Percentiles rank a stretch among this genome's conserved stretches.
Conservation (phyloP, 495 filamentous ascomycete species). For the Halenospora varia region DNA sequence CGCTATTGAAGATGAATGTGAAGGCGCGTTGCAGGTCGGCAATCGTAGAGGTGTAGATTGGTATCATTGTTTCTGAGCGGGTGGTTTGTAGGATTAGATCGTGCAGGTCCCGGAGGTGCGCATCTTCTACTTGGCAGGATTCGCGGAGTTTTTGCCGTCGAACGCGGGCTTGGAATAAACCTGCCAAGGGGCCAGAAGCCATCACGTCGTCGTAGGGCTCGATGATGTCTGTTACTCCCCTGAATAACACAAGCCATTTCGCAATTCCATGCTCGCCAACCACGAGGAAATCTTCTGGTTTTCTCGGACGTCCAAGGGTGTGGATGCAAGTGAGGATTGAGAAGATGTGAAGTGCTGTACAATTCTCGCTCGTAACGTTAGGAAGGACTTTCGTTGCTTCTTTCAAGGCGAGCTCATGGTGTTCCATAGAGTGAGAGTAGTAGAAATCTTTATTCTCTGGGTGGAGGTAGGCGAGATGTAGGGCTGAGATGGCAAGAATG, state of each 20-base stretch:
- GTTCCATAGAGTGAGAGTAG: constrained; percentile 43
- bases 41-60: constrained; percentile 11
- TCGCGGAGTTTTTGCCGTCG: constrained; percentile 10
- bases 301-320: constrained; percentile 42
- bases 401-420: constrained; percentile 45
- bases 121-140: background rate
- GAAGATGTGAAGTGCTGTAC: constrained; percentile 48
- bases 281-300: constrained; percentile 36
- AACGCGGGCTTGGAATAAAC: constrained; percentile 30
- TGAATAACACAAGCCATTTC: constrained; percentile 37
- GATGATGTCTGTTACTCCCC: constrained; percentile 36
- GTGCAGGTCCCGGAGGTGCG: constrained; percentile 2
- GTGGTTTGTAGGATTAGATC: background rate
- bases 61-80: background rate
- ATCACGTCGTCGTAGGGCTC: constrained; percentile 23
- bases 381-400: constrained; percentile 42
- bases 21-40: background rate
- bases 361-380: constrained; percentile 42
- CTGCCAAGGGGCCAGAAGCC: constrained; percentile 20
- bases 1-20: background rate
- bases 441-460: constrained; percentile 38
- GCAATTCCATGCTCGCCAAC: constrained; percentile 35
- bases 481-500: constrained; percentile 44
- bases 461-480: constrained; percentile 47
- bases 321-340: constrained; percentile 47